Evolutionary conservation across 140 eudicot species (phyloP).

Genomic region (Anethum foeniculum): DNA sequence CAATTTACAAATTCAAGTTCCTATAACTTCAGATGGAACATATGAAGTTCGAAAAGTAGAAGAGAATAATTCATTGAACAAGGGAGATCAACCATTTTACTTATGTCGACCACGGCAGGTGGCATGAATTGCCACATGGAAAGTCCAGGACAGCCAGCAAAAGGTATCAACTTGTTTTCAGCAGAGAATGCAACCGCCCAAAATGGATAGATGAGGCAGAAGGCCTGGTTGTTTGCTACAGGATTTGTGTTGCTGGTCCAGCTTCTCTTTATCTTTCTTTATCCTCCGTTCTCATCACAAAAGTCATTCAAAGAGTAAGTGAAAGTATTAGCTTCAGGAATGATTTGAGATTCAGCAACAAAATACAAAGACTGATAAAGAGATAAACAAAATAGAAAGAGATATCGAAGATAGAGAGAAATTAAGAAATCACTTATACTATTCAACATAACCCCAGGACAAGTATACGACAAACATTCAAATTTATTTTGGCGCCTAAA

Average conservation of each 20-base stretch:
- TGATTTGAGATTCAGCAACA: neutral
- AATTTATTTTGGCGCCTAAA: too few relatives aligned
- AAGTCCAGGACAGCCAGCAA: too few relatives aligned
- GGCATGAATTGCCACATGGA: too few relatives aligned
- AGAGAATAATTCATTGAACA: conserved; percentile 4
- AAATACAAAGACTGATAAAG: too few relatives aligned
- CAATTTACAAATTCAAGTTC: too few relatives aligned
- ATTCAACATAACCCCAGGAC: too few relatives aligned
- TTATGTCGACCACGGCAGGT: too few relatives aligned
- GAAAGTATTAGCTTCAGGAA: neutral
- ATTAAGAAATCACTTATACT: too few relatives aligned
- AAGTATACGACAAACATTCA: too few relatives aligned
- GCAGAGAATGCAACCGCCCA: conserved; percentile 47
- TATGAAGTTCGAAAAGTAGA: neutral
- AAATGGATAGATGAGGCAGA: conserved; percentile 35
- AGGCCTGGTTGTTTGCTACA: conserved; percentile 35
- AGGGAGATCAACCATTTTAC: conserved; percentile 12
- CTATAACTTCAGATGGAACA: too few relatives aligned
- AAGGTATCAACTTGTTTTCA: conserved; percentile 52
- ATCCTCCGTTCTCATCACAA: conserved; percentile 58
- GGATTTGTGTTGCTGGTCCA: conserved; percentile 47
- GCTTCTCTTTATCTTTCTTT: conserved; percentile 50
- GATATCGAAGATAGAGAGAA: too few relatives aligned
- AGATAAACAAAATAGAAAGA: too few relatives aligned
- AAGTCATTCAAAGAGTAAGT: conserved; percentile 38